Base-by-base conservation (phyloP, 371 early-diverging fungal genomes). In the Paraphysoderma sedebokerense region DNA sequence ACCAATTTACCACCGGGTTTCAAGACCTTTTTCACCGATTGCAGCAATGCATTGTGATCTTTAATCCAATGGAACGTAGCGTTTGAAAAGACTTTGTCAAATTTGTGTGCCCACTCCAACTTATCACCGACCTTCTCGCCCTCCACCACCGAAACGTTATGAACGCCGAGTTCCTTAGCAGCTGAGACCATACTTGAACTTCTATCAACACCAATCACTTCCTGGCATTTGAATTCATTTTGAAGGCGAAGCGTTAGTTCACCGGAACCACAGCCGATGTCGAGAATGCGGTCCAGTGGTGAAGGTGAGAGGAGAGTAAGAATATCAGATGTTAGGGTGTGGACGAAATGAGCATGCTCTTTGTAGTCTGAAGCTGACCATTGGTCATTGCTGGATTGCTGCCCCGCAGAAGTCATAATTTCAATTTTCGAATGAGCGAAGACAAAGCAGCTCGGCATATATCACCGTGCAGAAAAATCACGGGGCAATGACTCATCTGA, bases 241-340 rank as follows among this genome's bases (percentile, higher is more conserved):
- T 69, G 64, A 28, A 82, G 62, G 17, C 66, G 48, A 6, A 52
- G 24, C 6, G 81, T 82, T 30, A 80, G 49, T 0, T 65, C 53
- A n/a, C 79, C 83, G 49, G 77, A 74, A 22, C 83, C 83, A 48
- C 79, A 79, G 9, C 83, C 83, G 47, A 80, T 60, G 54, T 82
- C 82, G 11, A 82, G 61, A 37, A 82, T 65, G 12, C 52, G 58
- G 24, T 77, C 77, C 22, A 61, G 40, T 0, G 63, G 49, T 44
- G 72, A 55, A 7, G 76, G 63, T 9, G 60, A 52, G 27, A 79
- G 62, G 50, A 68, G 61, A 15, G 58, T 51, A 1, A 76, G 37
- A 42, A 76, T 72, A 29, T 63, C 50, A 3, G 57, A 50, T 8
- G 75, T 71, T 5, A 72, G 59, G n/a, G 47, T 60, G 3, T 72